Percentiles rank a stretch among this genome's conserved stretches.
Evolutionary conservation across 805 yeast species (phyloP).

Genomic region (Barnettozyma populi): DNA sequence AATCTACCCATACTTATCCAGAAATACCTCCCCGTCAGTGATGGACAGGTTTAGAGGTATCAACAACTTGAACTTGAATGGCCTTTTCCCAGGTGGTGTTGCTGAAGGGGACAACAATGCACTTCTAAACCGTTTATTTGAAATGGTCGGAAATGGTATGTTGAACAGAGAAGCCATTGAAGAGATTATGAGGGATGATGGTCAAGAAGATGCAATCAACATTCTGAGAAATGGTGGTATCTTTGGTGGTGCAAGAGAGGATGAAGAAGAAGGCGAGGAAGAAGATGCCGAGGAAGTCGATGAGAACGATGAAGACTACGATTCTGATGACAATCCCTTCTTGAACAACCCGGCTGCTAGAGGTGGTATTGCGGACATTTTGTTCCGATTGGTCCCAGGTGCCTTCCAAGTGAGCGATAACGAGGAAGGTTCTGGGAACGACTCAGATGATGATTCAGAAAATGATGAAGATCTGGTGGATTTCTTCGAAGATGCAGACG

Average conservation of each 20-base stretch:
- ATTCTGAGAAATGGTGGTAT: background rate
- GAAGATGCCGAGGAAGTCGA: constrained; percentile 1
- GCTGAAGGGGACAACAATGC: background rate
- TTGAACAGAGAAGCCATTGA: background rate
- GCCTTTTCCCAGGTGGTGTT: background rate
- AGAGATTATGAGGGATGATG: background rate
- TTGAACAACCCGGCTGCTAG: background rate
- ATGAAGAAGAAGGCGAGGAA: background rate
- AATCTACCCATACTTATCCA: constrained; percentile 41
- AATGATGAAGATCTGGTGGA: background rate
- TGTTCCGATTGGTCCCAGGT: background rate
- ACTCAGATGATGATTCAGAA: background rate
- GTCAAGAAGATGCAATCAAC: background rate
- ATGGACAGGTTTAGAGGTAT: background rate
- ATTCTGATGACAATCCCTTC: background rate
- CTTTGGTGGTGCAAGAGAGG: background rate
- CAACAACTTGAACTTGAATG: background rate
- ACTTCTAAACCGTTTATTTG: background rate
- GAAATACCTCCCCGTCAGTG: constrained; percentile 18
- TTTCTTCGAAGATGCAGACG: background rate
- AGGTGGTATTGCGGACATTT: background rate
- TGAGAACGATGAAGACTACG: constrained; percentile 1
- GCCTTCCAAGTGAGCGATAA: background rate
- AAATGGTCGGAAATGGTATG: background rate
- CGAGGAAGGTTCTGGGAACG: background rate